Evolutionary conservation across 1,284 basidiomycete species (phyloP), one percentile per base, ranked within the genome.

Genomic region (Boletus smithii): DNA sequence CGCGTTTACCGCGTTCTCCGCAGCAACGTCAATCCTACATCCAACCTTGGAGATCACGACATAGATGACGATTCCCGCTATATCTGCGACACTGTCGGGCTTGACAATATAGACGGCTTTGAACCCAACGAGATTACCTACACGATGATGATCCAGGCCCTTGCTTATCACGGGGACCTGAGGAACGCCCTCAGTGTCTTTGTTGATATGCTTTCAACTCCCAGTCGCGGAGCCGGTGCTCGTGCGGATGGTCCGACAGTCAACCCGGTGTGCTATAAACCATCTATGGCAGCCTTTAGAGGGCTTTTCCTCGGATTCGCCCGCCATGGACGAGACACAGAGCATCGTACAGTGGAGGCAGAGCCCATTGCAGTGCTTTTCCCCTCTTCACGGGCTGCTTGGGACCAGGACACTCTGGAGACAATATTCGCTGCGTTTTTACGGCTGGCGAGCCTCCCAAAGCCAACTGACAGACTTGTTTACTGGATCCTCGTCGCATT

Each of bases 221-320:
- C 73, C 17, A 70, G 75, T 44, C 40, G 59, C 22, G 70, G 75
- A 53, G 56, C 57, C 8, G 63, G 65, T 11, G 62, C 67, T 14
- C 62, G 59, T 9, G 53, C 64, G 10, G 62, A 61, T 13, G 49
- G 58, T 29, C 62, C 63, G 8, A 44, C 58, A 14, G 53, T 56
- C n/a, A 52, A 54, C 31, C 65, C 67, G 13, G 50, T 51, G 7
- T 55, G 59, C 22, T 77, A 75, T 51, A 56, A 65, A 33, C 74
- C 81, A 1, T 77, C 72, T 2, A 53, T 78, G 38, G 67, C 76
- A 20, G 69, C 80, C 13, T 94, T 85, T 61, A 77, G 85, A 11
- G 77, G 80, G 8, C 66, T 94, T 20, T 91, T 94, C 62, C 72
- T 85, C 8, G 91, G 88, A 0, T 94, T 92, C 63, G 71, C 76